A percentile compares a stretch with the other conserved stretches of the same genome.
These are phyloP conservation scores for Incumbomyces lentus DNA, from an alignment of 2,329 filamentous ascomycete genomes.

Conservation along the genomic window DNA sequence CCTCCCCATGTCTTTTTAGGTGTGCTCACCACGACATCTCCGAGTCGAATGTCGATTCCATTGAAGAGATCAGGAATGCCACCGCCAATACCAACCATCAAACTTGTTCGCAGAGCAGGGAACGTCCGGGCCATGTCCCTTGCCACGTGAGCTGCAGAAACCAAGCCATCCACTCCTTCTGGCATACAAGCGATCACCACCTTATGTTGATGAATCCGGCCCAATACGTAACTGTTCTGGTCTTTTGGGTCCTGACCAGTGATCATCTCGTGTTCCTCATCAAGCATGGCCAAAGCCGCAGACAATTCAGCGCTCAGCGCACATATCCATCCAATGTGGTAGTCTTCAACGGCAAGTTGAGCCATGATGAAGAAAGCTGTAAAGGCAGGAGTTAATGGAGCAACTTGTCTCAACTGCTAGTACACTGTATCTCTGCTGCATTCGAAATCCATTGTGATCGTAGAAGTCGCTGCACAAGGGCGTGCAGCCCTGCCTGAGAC, in stretches of 20 bases:
- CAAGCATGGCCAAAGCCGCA: slow-evolving; percentile 10
- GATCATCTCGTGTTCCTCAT: slow-evolving; percentile 7
- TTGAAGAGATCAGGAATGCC: slow-evolving; percentile 14
- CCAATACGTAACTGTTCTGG: slow-evolving; percentile 22
- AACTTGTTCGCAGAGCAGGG: slow-evolving; percentile 13
- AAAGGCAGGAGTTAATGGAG: too few species aligned
- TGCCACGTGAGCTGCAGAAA: slow-evolving; percentile 16
- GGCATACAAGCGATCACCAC: slow-evolving; percentile 21
- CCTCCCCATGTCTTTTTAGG: slow-evolving; percentile 16
- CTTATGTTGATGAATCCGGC: slow-evolving; percentile 21
- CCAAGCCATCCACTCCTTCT: slow-evolving; percentile 20
- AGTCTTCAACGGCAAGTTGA: slow-evolving; percentile 2
- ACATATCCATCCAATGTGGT: slow-evolving; percentile 10
- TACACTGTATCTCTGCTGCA: too few species aligned
- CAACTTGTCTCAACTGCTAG: too few species aligned
- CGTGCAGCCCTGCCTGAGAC: too few species aligned
- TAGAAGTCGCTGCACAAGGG: too few species aligned
- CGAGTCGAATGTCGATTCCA: slow-evolving; percentile 20
- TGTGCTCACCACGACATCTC: slow-evolving; percentile 24
- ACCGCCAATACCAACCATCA: slow-evolving; percentile 22
- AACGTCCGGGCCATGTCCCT: slow-evolving; percentile 21
- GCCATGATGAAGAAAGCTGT: background rate
- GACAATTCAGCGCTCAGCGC: slow-evolving; percentile 8
- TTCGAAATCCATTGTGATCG: too few species aligned
- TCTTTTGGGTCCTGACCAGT: slow-evolving; percentile 14